Conservation (phyloP, 2,329 filamentous ascomycete species). For the Capronia americana region DNA sequence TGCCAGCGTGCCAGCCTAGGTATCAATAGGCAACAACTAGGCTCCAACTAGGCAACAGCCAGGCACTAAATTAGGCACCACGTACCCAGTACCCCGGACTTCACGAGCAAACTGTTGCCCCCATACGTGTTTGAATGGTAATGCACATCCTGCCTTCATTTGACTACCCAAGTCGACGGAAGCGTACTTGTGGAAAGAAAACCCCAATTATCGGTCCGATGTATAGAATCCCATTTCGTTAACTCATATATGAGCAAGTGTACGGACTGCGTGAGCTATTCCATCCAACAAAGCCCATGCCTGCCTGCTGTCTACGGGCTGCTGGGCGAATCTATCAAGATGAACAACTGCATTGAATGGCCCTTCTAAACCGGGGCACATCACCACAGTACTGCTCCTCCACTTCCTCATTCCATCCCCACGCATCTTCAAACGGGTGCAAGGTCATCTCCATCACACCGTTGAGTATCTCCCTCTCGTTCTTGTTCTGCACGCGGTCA, state of each 20-base stretch:
- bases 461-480: conserved; percentile 78
- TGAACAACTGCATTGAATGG: conserved; percentile 94
- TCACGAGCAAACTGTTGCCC: too few relatives aligned
- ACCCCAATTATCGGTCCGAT: not conserved
- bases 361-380: conserved; percentile 76
- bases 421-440: conserved; percentile 79
- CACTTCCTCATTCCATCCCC: conserved; percentile 68
- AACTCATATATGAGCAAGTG: not conserved
- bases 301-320: too few relatives aligned
- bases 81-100: too few relatives aligned
- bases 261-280: not conserved
- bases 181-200: too few relatives aligned
- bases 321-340: conserved; percentile 53
- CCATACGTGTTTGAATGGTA: too few relatives aligned
- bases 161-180: too few relatives aligned
- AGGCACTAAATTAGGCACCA: too few relatives aligned
- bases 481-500: conserved; percentile 80
- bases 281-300: not conserved
- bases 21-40: too few relatives aligned
- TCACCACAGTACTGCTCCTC: conserved; percentile 85
- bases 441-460: conserved; percentile 82
- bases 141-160: too few relatives aligned
- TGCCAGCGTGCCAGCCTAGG: too few relatives aligned
- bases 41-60: too few relatives aligned
- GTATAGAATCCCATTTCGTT: not conserved